Evolutionary conservation across 2,329 filamentous ascomycete species (phyloP).

Genomic region (Alternaria alternata): DNA sequence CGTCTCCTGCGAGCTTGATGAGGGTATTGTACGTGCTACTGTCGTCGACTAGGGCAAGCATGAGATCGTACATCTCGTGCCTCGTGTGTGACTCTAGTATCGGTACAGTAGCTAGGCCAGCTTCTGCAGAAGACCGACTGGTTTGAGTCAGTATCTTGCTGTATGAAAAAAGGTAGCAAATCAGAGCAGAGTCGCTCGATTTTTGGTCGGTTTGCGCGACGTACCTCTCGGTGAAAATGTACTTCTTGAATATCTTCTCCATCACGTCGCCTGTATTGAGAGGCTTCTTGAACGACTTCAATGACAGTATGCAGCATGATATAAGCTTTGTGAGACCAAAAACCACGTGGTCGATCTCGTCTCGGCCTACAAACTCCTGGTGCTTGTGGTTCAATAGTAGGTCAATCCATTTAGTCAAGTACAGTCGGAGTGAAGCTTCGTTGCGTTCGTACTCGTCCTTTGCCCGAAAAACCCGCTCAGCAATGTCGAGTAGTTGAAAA

Average conservation of each 20-base stretch:
- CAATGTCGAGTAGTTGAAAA: constrained; percentile 47
- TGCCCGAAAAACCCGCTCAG: constrained; percentile 46
- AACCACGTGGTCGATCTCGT: constrained; percentile 47
- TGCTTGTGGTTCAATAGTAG: constrained; percentile 46
- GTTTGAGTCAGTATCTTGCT: constrained; percentile 6
- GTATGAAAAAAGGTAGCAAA: background rate
- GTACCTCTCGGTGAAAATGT: constrained; percentile 43
- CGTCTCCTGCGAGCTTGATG: constrained; percentile 34
- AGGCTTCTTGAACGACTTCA: constrained; percentile 52
- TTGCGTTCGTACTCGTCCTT: constrained; percentile 46
- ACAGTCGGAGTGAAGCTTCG: constrained; percentile 40
- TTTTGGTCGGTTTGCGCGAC: constrained; percentile 7
- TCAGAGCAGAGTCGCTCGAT: background rate
- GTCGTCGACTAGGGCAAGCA: constrained; percentile 46
- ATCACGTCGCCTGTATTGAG: constrained; percentile 42
- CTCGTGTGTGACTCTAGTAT: constrained; percentile 48
- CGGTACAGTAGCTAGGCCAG: constrained; percentile 30
- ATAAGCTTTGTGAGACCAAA: constrained; percentile 53
- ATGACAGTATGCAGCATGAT: constrained; percentile 46
- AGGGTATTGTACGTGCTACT: constrained; percentile 37
- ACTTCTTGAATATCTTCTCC: constrained; percentile 45
- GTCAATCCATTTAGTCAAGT: constrained; percentile 42
- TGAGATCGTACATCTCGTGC: constrained; percentile 49
- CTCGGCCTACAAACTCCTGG: constrained; percentile 46
- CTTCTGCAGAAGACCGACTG: constrained; percentile 18